Conservation (phyloP, 1,284 basidiomycete genomes). For the Cryptococcus sp. region DNA sequence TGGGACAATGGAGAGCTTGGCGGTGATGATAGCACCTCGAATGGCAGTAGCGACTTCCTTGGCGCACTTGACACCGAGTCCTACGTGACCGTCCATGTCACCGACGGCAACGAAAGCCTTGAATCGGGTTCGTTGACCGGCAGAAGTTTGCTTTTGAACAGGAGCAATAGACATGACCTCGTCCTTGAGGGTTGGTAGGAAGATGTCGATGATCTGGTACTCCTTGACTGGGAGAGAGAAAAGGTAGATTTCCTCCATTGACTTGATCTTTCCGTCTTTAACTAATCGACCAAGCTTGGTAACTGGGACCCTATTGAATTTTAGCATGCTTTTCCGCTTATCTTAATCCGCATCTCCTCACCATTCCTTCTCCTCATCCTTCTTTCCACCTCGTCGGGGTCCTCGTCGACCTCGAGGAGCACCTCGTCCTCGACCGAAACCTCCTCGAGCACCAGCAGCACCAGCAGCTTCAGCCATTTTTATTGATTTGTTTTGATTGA, state of each 20-base stretch:
- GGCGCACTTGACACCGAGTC: constrained; percentile 99
- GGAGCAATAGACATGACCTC: constrained; percentile 99
- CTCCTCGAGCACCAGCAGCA: constrained; percentile 46
- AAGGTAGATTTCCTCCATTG: constrained; percentile 99
- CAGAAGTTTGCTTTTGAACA: constrained; percentile 99
- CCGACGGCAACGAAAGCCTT: constrained; percentile 99
- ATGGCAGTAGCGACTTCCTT: constrained; percentile 99
- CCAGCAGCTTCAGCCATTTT: constrained; percentile 27
- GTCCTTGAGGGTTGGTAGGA: constrained; percentile 97
- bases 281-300: constrained; percentile 99
- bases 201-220: constrained; percentile 95
- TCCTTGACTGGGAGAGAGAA: constrained; percentile 99
- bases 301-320: constrained; percentile 74
- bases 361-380: constrained; percentile 99
- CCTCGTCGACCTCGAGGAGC: constrained; percentile 82
- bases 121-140: constrained; percentile 99
- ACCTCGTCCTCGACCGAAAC: constrained; percentile 72
- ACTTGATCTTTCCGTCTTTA: constrained; percentile 99
- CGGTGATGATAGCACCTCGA: constrained; percentile 97
- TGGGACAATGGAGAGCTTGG: constrained; percentile 96
- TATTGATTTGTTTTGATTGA: neutral
- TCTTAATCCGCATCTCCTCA: constrained; percentile 50
- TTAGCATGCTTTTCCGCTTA: constrained; percentile 2
- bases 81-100: constrained; percentile 94
- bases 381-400: constrained; percentile 89